Evolutionary conservation across 192 early-diverging fungal species (phyloP), one percentile per base, ranked within the genome.

Genomic region (Mortierella alpina): DNA sequence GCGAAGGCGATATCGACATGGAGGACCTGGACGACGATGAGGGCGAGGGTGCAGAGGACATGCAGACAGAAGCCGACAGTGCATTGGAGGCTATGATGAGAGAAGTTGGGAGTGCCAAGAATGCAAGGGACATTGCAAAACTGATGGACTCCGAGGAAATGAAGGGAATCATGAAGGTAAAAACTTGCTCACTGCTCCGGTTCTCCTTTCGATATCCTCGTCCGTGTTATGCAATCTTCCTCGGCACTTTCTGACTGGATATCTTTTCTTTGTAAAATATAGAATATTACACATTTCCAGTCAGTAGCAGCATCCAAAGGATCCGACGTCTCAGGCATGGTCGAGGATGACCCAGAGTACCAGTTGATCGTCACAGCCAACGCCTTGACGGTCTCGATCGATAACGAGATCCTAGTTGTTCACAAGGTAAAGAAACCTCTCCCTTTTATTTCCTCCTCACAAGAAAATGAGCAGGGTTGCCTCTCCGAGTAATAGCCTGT

Each of bases 271-370:
- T 10, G 17, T 15, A 53, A 13, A 20, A 39, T 68, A 87, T 86
- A 89, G 84, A 83, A 92, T 88, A 63, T 85, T 83, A 17, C 63
- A 84, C 56, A 89, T 86, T 72, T 78, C 71, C 71, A 80, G 70
- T 31, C 72, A 40, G 5, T 59, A 64, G n/a, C 84, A 78, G 54
- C 52, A 62, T 40, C 82, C 66, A 81, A 45, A 68, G 75, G 66
- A 52, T 63, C 90, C 83, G 78, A 86, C 68, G 47, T 92, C 89
- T 51, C 88, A 87, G 22, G 77, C 5, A 80, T 80, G 77, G 87
- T 92, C 17, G 95, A 95, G 69, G 92, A 96, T 57, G 94, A 96
- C 73, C 92, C 95, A 22, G 96, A 97, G 76, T 97, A 99, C 82
- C 78, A 84, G 72, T 76, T 95, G 18, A 93, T 98, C 70, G 90